Evolutionary conservation across 23 red algal species (phyloP), one percentile per base, ranked within the genome.

Genomic region (Agarophyton chilense): DNA sequence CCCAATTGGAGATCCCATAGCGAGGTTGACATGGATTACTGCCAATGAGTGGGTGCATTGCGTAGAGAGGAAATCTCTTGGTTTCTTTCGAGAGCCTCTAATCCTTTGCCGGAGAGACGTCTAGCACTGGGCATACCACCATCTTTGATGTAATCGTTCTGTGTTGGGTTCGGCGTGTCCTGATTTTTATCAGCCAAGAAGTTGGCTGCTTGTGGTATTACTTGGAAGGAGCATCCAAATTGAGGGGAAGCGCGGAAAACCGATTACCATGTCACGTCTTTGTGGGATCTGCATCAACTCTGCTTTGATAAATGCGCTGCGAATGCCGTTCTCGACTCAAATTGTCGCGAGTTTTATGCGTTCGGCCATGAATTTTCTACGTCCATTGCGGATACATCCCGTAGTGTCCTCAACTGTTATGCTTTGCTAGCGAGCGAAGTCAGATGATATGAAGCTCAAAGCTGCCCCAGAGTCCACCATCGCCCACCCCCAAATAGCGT

Each of bases 191-290:
- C 77, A 5, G 50, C 0, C 39, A 52, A 63, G 21, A n/a, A 11
- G 2, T 2, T 18, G 2, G 14, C 31, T 24, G 53, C 3, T 60
- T 81, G 47, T 10, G 74, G 47, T 36, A 81, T 18, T 25, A 29
- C 53, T 39, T 81, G 39, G 22, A 63, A 40, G 52, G 77, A 57
- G 53, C 63, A 81, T 0, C 77, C 77, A 21, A 81, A 81, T n/a
- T 18, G 34, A 6, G 7, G 77, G 32, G 51, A 64, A 81, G 51
- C 63, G 77, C 16, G 77, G 52, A 0, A 81, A 8, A 0, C 77
- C 77, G 19, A 81, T 63, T 0, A 81, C 63, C 52, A 81, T 81
- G 55, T 81, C 77, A 12, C 53, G 53, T 22, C 17, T 62, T 4
- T 2, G 24, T 24, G 38, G 53, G 10, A 81, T 81, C 38, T 55